Evolutionary conservation across 495 filamentous ascomycete genomes (phyloP), one percentile per base, ranked within the genome.

Genomic region (Articulospora tetracladia): DNA sequence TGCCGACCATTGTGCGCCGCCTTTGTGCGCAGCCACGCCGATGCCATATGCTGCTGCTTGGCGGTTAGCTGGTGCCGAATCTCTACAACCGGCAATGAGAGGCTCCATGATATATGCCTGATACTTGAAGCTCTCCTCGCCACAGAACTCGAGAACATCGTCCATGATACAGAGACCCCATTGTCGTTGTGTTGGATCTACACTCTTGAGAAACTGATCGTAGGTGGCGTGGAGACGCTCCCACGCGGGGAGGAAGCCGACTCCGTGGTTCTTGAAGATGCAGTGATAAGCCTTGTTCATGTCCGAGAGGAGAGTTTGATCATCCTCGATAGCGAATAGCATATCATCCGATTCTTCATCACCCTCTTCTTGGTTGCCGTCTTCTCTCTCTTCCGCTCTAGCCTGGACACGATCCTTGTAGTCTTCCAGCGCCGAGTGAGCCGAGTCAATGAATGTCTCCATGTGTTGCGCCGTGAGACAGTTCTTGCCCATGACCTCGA

Each of bases 261-360:
- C 79, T 57, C 90, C 88, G 68, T 95, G 90, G 78, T 97, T 90
- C 79, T 97, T 97, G 79, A 98, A 98, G 66, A 99, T 92, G 47
- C 90, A 94, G 73, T 99, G 95, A 83, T 96, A 99, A 0, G 95
- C 92, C 78, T 99, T 99, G 86, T 98, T 99, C 95, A 99, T 99
- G 69, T 99, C 95, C 10, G 93, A 96, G 50, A 99, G 84, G 22
- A 99, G 77, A 25, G 91, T 93, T 72, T 98, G 94, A 70, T 99
- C 95, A 65, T 99, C 95, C 73, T 99, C 95, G 32, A 99, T 90
- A 6, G 95, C 95, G 66, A 94, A 89, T 4, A 93, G 72, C 51
- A 86, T 83, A 27, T 93, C 90, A 64, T 93, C 90, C 3, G 79
- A 79, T 55, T 93, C 87, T 64, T 96, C 92, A 55, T 92, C 89